Conservation (phyloP, 345 rosid genomes). For the Gossypium stocksii region DNA sequence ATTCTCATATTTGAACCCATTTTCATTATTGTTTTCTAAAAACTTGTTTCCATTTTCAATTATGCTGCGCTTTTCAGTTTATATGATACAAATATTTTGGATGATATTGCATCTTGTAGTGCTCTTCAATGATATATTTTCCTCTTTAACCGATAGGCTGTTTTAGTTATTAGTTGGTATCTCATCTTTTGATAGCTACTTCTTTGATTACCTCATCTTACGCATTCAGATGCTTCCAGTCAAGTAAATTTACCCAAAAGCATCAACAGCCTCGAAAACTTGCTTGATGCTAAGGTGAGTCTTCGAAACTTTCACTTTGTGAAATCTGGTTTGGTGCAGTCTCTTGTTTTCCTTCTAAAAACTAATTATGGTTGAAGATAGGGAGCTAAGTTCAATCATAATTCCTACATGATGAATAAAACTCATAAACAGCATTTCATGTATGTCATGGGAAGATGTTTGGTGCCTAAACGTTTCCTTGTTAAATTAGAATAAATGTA, state of each 20-base stretch:
- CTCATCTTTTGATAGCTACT: conserved; percentile 19
- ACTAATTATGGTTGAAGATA: not conserved
- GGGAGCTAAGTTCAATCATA: not conserved
- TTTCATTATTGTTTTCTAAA: not conserved
- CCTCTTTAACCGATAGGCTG: conserved; percentile 1
- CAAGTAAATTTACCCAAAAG: conserved; percentile 57
- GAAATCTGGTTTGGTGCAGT: conserved; percentile 12
- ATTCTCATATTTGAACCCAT: not conserved
- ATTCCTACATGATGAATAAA: not conserved
- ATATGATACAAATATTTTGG: not conserved
- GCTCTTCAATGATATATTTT: not conserved
- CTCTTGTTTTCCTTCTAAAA: not conserved
- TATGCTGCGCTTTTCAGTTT: not conserved
- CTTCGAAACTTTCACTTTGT: conserved; percentile 17
- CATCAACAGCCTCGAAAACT: conserved; percentile 86
- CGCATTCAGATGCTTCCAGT: conserved; percentile 72
- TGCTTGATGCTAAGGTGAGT: conserved; percentile 89
- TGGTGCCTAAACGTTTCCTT: not conserved
- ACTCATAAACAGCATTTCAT: not conserved
- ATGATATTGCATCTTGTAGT: not conserved
- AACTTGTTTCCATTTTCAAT: not conserved
- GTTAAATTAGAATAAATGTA: not conserved
- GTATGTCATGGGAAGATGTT: not conserved
- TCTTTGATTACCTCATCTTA: conserved; percentile 16
- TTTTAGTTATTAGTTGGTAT: conserved; percentile 10